phyloP scores from a whole-genome alignment of 1,139 yeast genomes.

The Tardiomyces digboiensis region DNA sequence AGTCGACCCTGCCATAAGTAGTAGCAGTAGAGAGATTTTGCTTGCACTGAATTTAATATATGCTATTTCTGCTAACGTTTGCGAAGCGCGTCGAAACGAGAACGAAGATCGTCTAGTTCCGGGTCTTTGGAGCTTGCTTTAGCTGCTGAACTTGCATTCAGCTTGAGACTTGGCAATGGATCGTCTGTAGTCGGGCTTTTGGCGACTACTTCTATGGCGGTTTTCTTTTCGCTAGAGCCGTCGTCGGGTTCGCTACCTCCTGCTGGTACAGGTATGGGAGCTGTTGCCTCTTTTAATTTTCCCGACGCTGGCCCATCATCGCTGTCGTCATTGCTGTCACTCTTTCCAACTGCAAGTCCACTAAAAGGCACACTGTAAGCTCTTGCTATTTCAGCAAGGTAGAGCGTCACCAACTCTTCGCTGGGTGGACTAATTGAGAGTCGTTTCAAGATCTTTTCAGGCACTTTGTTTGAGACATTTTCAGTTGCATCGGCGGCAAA shows the following conservation, averaged over 20 bases:
- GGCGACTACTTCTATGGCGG: neutral
- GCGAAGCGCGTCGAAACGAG: neutral
- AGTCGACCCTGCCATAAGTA: too few relatives aligned
- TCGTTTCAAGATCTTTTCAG: constrained; percentile 54
- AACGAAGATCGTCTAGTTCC: neutral
- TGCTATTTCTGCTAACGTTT: neutral
- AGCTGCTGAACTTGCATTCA: too few relatives aligned
- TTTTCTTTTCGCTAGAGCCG: too few relatives aligned
- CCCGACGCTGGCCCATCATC: neutral
- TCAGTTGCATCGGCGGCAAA: constrained; percentile 56
- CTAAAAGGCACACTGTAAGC: constrained; percentile 74
- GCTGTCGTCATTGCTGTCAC: neutral
- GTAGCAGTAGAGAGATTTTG: neutral
- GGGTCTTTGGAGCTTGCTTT: neutral
- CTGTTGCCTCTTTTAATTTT: neutral
- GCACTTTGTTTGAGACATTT: constrained; percentile 45
- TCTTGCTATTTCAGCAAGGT: constrained; percentile 70
- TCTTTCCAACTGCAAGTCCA: constrained; percentile 34
- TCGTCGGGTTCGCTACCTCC: neutral
- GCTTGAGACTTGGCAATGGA: neutral
- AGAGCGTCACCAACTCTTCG: constrained; percentile 54
- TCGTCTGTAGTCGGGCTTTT: neutral
- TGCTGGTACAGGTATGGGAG: neutral
- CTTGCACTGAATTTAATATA: neutral
- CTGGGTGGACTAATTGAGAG: constrained; percentile 64